These are phyloP conservation scores for Pythium brassicae DNA, from an alignment of 352 stramenopile genomes.

Conservation along the genomic window DNA sequence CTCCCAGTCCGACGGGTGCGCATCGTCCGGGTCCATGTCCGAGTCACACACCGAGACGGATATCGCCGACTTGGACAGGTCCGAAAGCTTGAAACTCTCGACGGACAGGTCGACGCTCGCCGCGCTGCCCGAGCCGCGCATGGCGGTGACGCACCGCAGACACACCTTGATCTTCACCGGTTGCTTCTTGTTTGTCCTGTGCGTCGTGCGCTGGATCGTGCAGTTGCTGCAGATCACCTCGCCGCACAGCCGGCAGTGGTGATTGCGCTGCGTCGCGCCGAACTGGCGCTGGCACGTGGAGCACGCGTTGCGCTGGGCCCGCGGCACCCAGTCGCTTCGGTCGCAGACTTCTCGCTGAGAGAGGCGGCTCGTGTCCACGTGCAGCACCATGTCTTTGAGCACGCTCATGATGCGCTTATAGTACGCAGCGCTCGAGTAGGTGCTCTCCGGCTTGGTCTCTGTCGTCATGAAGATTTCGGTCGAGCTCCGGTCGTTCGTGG, in stretches of 20 bases:
- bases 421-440: slow-evolving; percentile 18
- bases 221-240: slow-evolving; percentile 74
- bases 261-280: slow-evolving; percentile 46
- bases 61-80: neutral
- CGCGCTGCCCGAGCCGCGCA: slow-evolving; percentile 25
- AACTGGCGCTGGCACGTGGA: slow-evolving; percentile 61
- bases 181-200: slow-evolving; percentile 21
- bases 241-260: slow-evolving; percentile 78
- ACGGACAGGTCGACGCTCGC: slow-evolving; percentile 3
- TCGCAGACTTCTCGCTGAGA: slow-evolving; percentile 43
- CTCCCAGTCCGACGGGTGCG: slow-evolving; percentile 8
- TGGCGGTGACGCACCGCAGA: slow-evolving; percentile 44
- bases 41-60: slow-evolving; percentile 8
- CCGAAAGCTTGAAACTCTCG: slow-evolving; percentile 1
- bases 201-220: slow-evolving; percentile 45
- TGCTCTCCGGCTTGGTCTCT: slow-evolving; percentile 35
- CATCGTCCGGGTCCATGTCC: slow-evolving; percentile 6
- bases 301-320: slow-evolving; percentile 37
- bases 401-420: slow-evolving; percentile 50
- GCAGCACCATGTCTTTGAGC: slow-evolving; percentile 50
- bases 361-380: slow-evolving; percentile 61
- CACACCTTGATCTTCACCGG: slow-evolving; percentile 63
- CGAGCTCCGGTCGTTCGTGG: slow-evolving; percentile 26
- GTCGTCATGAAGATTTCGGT: slow-evolving; percentile 60
- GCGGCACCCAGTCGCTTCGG: slow-evolving; percentile 51